Conservation (phyloP, 176 grass and related monocot species). For the Tuctoria greenei region DNA sequence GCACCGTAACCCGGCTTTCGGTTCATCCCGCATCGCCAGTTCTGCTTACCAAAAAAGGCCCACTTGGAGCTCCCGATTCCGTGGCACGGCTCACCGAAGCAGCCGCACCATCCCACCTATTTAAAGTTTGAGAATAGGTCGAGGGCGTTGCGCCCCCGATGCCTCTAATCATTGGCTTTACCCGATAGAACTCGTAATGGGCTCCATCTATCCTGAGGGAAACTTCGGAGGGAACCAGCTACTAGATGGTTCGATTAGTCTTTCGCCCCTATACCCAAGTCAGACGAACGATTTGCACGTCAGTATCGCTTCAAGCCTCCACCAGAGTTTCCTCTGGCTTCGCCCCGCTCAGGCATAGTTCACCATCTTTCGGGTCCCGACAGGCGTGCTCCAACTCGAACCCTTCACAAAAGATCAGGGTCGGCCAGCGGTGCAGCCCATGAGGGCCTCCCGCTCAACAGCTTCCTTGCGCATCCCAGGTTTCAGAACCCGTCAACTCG, state of each 20-base stretch:
- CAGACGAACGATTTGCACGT: conserved; percentile 82
- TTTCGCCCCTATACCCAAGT: conserved; percentile 82
- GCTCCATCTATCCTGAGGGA: conserved; percentile 60
- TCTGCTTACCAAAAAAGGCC: conserved; percentile 80
- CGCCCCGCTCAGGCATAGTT: conserved; percentile 72
- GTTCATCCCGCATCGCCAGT: conserved; percentile 75
- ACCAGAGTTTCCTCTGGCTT: conserved; percentile 79
- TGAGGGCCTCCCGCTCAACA: too few species aligned
- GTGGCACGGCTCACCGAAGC: conserved; percentile 18
- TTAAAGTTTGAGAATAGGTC: conserved; percentile 56
- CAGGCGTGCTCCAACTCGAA: conserved; percentile 62
- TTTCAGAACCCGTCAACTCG: too few species aligned
- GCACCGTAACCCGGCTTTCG: conserved; percentile 56
- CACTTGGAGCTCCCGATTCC: conserved; percentile 67
- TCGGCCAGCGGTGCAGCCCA: too few species aligned
- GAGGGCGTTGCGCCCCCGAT: conserved; percentile 64
- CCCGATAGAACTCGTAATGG: conserved; percentile 53
- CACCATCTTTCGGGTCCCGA: conserved; percentile 83
- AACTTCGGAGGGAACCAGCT: conserved; percentile 51
- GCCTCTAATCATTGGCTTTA: conserved; percentile 68
- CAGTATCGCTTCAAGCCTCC: conserved; percentile 81
- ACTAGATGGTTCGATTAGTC: conserved; percentile 75
- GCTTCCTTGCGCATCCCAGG: too few species aligned
- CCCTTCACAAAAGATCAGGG: conserved; percentile 55
- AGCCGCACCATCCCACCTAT: conserved; percentile 42